Evolutionary conservation across 2,329 filamentous ascomycete genomes (phyloP).

Genomic region (Fusarium multiceps): DNA sequence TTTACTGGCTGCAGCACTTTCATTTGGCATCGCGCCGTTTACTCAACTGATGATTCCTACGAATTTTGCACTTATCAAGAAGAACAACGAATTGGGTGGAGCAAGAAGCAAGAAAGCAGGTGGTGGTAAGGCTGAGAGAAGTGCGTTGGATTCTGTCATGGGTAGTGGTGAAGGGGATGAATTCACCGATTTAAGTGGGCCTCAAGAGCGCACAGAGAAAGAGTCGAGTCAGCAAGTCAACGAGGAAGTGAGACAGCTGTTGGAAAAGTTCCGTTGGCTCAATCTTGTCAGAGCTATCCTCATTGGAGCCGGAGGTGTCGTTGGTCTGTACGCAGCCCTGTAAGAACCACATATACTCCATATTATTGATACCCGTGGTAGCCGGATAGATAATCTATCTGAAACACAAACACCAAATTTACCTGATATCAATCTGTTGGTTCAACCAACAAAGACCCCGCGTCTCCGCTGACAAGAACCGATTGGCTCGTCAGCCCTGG

Average conservation of each 20-base stretch:
- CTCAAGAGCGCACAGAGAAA: neutral
- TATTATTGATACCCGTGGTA: neutral
- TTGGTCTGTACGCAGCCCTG: neutral
- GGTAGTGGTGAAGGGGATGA: conserved; percentile 1
- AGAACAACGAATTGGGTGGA: neutral
- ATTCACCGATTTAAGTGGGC: neutral
- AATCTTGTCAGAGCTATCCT: neutral
- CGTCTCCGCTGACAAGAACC: neutral
- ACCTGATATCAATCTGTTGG: neutral
- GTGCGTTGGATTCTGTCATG: neutral
- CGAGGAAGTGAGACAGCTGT: fast-evolving
- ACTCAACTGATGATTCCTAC: conserved; percentile 15
- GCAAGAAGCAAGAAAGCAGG: neutral
- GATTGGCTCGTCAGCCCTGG: neutral
- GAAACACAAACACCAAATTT: neutral
- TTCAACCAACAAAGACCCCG: neutral
- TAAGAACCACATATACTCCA: neutral
- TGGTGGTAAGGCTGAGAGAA: neutral
- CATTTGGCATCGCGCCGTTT: conserved; percentile 6
- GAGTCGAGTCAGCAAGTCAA: neutral
- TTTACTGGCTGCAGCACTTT: neutral
- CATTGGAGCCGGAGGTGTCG: conserved; percentile 4
- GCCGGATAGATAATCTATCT: neutral
- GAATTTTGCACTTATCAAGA: neutral
- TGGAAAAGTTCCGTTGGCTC: conserved; percentile 11